Evolutionary conservation across 1,139 yeast genomes (phyloP), one percentile per base, ranked within the genome.

Genomic region (Candida sanyaensis): DNA sequence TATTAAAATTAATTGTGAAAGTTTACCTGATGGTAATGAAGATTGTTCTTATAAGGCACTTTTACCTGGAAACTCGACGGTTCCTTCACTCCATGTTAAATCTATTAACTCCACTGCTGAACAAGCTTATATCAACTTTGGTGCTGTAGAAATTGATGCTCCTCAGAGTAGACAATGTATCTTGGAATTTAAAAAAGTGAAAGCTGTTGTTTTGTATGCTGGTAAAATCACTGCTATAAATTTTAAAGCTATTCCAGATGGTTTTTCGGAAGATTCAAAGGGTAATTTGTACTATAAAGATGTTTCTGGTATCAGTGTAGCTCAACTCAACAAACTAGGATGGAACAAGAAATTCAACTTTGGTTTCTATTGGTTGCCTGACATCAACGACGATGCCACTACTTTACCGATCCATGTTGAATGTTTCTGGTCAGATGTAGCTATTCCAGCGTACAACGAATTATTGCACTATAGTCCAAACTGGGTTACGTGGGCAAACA

Each of bases 281-380:
- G 86, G 85, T 2, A 81, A 79, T 51, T 79, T 75, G 49, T 58
- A 73, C n/a, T 82, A 61, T 63, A 84, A 81, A 61, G 69, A 75
- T 53, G 64, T 74, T 53, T 65, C 70, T 38, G 96, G 96, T 12
- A 85, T 89, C 45, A 81, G 83, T 51, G 75, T 74, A 45, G 58
- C 88, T 5, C 78, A 78, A 41, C 63, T 90, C 49, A 88, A 86
- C 61, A 88, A 86, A 60, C 68, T 86, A 32, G 75, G 78, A 57
- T 85, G 89, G 84, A 68, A 77, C 12, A 71, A 70, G 44, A 69
- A 73, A 1, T 86, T 81, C 59, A 86, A 78, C 53, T 54, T 90
- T 43, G 88, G 85, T 1, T 61, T 90, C 48, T 88, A 87, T 59
- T 89, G 96, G 96, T 72, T 87, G 38, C 96, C 96, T 4, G 78